Percentiles rank a stretch among this genome's conserved stretches.
Conservation (phyloP, 805 yeast genomes). For the Teunomyces funiuensis region DNA sequence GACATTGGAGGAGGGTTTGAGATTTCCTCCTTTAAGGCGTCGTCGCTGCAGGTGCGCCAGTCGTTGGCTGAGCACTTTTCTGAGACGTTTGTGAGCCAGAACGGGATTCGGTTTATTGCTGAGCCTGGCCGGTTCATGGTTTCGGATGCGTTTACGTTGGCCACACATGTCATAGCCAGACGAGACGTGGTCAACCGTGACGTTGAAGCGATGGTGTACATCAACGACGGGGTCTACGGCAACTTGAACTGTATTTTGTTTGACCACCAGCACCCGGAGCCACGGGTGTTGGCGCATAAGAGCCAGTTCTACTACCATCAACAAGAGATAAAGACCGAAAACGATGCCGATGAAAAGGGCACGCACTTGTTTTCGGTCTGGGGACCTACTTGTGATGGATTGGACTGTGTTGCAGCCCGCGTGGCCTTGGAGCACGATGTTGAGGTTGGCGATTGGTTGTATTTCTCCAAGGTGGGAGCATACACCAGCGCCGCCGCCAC, state of each 20-base stretch:
- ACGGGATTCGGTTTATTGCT: slow-evolving; percentile 59
- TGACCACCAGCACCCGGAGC: slow-evolving; percentile 83
- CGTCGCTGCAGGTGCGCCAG: slow-evolving; percentile 55
- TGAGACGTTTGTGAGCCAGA: slow-evolving; percentile 18
- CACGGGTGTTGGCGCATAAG: slow-evolving; percentile 61
- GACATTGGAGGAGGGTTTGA: slow-evolving; percentile 97
- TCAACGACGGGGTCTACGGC: slow-evolving; percentile 95
- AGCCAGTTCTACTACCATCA: slow-evolving; percentile 43
- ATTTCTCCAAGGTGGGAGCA: slow-evolving; percentile 82
- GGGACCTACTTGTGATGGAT: slow-evolving; percentile 99
- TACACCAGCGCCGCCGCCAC: slow-evolving; percentile 93
- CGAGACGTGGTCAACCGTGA: slow-evolving; percentile 41
- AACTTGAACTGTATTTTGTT: slow-evolving; percentile 90
- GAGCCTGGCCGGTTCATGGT: slow-evolving; percentile 94
- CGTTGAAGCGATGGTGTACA: slow-evolving; percentile 64
- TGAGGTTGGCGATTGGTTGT: slow-evolving; percentile 88
- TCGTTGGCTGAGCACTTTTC: slow-evolving; percentile 66
- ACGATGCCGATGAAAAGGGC: slow-evolving; percentile 18
- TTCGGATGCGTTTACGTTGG: slow-evolving; percentile 81
- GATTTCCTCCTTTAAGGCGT: slow-evolving; percentile 55
- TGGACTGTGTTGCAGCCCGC: slow-evolving; percentile 71
- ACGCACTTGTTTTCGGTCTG: slow-evolving; percentile 66
- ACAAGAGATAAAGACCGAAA: slow-evolving; percentile 9
- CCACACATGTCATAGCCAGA: slow-evolving; percentile 82
- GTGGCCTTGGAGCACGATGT: slow-evolving; percentile 58